These are phyloP conservation scores for Lyophyllum shimeji DNA, from an alignment of 768 basidiomycete species.

Conservation along the genomic window DNA sequence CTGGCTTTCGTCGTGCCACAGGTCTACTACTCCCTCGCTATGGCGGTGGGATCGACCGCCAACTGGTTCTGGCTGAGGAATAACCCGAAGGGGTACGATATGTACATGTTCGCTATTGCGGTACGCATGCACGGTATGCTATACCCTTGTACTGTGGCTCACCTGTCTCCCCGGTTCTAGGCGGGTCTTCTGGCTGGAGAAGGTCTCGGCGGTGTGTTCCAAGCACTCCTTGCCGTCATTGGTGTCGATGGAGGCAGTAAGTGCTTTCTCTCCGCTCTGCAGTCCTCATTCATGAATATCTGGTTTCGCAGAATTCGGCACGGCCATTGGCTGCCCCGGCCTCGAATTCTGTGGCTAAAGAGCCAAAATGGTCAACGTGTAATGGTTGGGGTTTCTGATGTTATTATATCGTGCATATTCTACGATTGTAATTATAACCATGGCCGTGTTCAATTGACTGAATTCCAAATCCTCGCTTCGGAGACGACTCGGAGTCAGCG, in stretches of 20 bases:
- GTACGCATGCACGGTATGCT: slow-evolving; percentile 23
- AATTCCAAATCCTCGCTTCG: too few species aligned
- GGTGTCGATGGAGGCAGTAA: slow-evolving; percentile 50
- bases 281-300: background rate
- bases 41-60: slow-evolving; percentile 46
- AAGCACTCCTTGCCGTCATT: slow-evolving; percentile 51
- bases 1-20: slow-evolving; percentile 56
- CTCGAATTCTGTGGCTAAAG: slow-evolving; percentile 50
- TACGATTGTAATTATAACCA: background rate
- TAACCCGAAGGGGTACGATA: slow-evolving; percentile 44
- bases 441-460: too few species aligned
- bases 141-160: background rate
- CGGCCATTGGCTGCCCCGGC: slow-evolving; percentile 53
- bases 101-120: slow-evolving; percentile 59
- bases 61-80: slow-evolving; percentile 49
- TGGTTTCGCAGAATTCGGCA: slow-evolving; percentile 37
- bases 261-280: slow-evolving; percentile 6
- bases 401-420: background rate
- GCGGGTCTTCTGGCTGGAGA: slow-evolving; percentile 58
- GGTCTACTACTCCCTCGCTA: slow-evolving; percentile 49
- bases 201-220: slow-evolving; percentile 61
- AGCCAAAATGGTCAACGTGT: too few species aligned
- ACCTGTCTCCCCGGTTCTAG: slow-evolving; percentile 8
- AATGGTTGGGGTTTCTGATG: too few species aligned
- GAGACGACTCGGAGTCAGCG: too few species aligned